A percentile compares a stretch with the other conserved stretches of the same genome.
These are phyloP conservation scores for Pythium phragmiticola DNA, from an alignment of 352 stramenopile species.

Conservation along the genomic window DNA sequence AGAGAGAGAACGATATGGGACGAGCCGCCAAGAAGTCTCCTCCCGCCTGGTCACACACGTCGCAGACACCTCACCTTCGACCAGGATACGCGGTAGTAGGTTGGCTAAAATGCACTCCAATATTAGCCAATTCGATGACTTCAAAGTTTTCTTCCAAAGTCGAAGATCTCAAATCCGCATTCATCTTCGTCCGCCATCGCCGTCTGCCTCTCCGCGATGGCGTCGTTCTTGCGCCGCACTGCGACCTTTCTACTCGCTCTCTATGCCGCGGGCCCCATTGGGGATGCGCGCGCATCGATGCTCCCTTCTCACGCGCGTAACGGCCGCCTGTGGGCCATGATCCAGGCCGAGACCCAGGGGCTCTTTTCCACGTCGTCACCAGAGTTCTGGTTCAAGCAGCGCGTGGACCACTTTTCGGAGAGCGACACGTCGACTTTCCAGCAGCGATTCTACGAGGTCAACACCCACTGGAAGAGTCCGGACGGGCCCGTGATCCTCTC, in stretches of 20 bases:
- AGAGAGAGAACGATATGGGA: not conserved
- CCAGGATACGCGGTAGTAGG: not conserved
- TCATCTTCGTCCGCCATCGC: not conserved
- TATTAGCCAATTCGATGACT: not conserved
- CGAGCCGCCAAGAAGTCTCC: not conserved
- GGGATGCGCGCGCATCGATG: conserved; percentile 1
- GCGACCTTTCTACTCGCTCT: conserved; percentile 12
- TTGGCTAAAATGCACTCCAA: not conserved
- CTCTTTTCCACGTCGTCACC: conserved; percentile 38
- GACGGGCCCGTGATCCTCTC: conserved; percentile 78
- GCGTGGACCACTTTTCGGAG: conserved; percentile 56
- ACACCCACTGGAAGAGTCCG: conserved; percentile 53
- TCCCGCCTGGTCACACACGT: not conserved
- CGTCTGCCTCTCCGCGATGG: not conserved
- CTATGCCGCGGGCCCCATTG: not conserved
- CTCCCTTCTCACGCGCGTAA: conserved; percentile 40
- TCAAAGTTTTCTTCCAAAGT: not conserved
- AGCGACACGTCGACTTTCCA: conserved; percentile 42
- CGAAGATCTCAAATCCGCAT: not conserved
- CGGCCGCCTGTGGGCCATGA: conserved; percentile 48
- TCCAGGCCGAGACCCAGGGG: conserved; percentile 50
- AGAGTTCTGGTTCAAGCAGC: conserved; percentile 69
- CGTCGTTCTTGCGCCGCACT: conserved; percentile 9
- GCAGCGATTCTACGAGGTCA: conserved; percentile 77
- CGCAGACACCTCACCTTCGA: conserved; percentile 4